phyloP scores from a whole-genome alignment of 2,329 filamentous ascomycete species.

The Lecanosticta acicola region DNA sequence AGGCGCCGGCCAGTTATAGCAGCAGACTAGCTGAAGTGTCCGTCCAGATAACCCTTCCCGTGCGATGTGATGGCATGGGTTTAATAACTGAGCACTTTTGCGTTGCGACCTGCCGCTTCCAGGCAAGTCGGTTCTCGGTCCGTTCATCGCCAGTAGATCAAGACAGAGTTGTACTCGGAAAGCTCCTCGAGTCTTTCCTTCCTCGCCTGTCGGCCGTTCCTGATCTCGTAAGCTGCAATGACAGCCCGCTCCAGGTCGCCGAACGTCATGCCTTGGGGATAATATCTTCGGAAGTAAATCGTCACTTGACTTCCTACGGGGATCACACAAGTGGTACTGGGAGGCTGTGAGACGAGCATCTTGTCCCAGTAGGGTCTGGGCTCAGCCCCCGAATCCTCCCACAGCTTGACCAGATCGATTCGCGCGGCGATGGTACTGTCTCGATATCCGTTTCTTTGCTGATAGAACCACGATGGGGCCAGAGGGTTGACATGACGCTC shows the following conservation, averaged over 20 bases:
- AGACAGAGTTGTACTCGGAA: constrained; percentile 16
- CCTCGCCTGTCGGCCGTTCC: constrained; percentile 12
- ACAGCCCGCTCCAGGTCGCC: constrained; percentile 16
- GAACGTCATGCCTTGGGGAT: constrained; percentile 21
- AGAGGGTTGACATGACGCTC: constrained; percentile 15
- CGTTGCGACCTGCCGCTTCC: too few species aligned
- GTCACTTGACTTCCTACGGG: constrained; percentile 14
- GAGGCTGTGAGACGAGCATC: constrained; percentile 17
- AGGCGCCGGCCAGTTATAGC: too few species aligned
- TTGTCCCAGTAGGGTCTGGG: constrained; percentile 14
- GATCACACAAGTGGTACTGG: constrained; percentile 19
- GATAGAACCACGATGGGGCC: constrained; percentile 15
- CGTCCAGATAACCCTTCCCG: too few species aligned
- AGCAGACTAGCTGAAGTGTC: too few species aligned
- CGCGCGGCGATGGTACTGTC: constrained; percentile 17
- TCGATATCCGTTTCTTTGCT: constrained; percentile 15
- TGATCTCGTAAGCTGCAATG: constrained; percentile 18
- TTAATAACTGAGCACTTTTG: too few species aligned
- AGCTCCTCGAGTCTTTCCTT: constrained; percentile 17
- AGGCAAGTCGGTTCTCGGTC: too few species aligned
- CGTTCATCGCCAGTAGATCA: constrained; percentile 22
- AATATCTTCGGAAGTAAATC: constrained; percentile 15
- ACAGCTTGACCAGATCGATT: constrained; percentile 17
- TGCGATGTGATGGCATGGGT: too few species aligned
- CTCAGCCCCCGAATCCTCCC: constrained; percentile 10